Conservation (phyloP, 805 yeast genomes). For the Metschnikowia reukaufii region DNA sequence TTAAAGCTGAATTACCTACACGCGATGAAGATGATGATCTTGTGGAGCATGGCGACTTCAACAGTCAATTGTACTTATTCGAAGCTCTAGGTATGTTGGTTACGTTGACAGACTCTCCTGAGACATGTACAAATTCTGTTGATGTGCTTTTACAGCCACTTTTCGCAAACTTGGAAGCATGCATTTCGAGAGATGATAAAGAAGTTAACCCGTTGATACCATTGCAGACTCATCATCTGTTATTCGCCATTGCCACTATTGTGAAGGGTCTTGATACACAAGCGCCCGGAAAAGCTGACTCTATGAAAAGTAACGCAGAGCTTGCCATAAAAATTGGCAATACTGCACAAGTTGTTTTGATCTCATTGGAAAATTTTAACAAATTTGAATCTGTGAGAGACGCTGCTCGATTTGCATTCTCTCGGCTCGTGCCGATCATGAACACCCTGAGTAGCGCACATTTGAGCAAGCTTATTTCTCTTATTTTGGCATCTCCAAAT, state of each 20-base stretch:
- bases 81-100: slow-evolving; percentile 84
- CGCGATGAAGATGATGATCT: slow-evolving; percentile 57
- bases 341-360: slow-evolving; percentile 79
- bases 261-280: slow-evolving; percentile 78
- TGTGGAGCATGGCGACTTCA: slow-evolving; percentile 57
- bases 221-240: slow-evolving; percentile 78
- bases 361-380: slow-evolving; percentile 75
- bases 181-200: slow-evolving; percentile 45
- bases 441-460: slow-evolving; percentile 44
- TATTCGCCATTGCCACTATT: slow-evolving; percentile 87
- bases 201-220: slow-evolving; percentile 45
- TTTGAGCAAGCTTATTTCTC: slow-evolving; percentile 68
- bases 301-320: slow-evolving; percentile 28
- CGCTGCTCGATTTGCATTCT: slow-evolving; percentile 81
- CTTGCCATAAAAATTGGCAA: slow-evolving; percentile 50
- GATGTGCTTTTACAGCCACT: slow-evolving; percentile 74
- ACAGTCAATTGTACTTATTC: slow-evolving; percentile 76
- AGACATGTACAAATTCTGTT: slow-evolving; percentile 45
- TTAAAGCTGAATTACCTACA: slow-evolving; percentile 56
- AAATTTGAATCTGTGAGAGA: slow-evolving; percentile 73
- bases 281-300: slow-evolving; percentile 29
- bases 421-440: slow-evolving; percentile 79
- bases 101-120: slow-evolving; percentile 33
- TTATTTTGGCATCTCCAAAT: slow-evolving; percentile 54
- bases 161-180: slow-evolving; percentile 65